These are phyloP conservation scores for Clavaria fumosa DNA, from an alignment of 768 basidiomycete species.

Conservation along the genomic window DNA sequence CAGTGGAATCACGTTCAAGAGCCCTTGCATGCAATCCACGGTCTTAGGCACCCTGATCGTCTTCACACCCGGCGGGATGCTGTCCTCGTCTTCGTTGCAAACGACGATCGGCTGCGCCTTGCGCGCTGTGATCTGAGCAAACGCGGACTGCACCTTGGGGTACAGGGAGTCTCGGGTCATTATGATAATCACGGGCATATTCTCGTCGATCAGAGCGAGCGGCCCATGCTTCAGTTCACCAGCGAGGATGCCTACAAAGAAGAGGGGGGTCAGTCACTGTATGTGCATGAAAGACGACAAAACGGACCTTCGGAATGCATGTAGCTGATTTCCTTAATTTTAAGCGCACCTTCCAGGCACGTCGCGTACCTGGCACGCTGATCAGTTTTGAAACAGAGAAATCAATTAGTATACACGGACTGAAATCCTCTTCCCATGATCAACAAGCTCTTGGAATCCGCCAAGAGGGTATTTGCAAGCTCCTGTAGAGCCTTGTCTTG, in stretches of 20 bases:
- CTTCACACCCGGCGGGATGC: constrained; percentile 56
- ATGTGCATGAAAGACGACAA: background rate
- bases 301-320: constrained; percentile 60
- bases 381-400: constrained; percentile 7
- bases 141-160: constrained; percentile 94
- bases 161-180: constrained; percentile 99
- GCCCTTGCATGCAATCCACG: constrained; percentile 86
- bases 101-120: constrained; percentile 92
- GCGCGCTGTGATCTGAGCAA: constrained; percentile 93
- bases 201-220: constrained; percentile 93
- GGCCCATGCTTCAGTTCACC: constrained; percentile 99
- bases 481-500: constrained; percentile 65
- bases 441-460: constrained; percentile 71
- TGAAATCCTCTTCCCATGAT: constrained; percentile 99
- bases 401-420: constrained; percentile 29
- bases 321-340: constrained; percentile 99
- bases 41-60: constrained; percentile 93
- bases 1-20: constrained; percentile 92
- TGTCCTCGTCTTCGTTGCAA: constrained; percentile 84
- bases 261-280: constrained; percentile 3
- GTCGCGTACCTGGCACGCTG: constrained; percentile 57
- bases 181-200: constrained; percentile 97
- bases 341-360: constrained; percentile 93
- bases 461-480: constrained; percentile 64
- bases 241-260: constrained; percentile 65